Evolutionary conservation across 129 eudicot species (phyloP).

Genomic region (Silybum marianum): DNA sequence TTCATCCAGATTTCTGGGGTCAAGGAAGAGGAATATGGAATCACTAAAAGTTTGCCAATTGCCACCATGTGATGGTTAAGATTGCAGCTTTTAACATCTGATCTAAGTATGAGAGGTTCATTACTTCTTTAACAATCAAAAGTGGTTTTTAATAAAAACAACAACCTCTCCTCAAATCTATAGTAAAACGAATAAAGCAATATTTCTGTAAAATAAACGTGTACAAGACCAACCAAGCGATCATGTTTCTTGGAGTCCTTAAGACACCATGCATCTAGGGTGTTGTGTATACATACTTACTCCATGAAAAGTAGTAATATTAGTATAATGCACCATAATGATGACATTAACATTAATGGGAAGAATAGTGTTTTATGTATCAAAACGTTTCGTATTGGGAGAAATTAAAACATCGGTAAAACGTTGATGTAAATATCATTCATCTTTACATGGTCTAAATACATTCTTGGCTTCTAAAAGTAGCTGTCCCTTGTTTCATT

Average conservation of each 20-base stretch:
- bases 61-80: slow-evolving; percentile 28
- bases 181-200: not conserved
- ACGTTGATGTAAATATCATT: slow-evolving; percentile 16
- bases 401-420: slow-evolving; percentile 34
- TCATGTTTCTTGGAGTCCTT: not conserved
- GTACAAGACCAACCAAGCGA: not conserved
- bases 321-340: not conserved
- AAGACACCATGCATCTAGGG: not conserved
- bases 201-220: not conserved
- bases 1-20: not conserved
- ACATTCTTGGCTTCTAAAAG: slow-evolving; percentile 25
- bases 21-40: slow-evolving; percentile 1
- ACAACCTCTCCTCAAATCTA: not conserved
- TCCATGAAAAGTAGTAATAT: not conserved
- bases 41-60: not conserved
- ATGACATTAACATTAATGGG: not conserved
- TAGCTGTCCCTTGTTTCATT: slow-evolving; percentile 24
- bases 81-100: not conserved
- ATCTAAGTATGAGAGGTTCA: not conserved
- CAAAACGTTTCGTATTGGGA: slow-evolving; percentile 31
- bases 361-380: not conserved
- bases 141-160: not conserved
- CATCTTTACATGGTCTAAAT: slow-evolving; percentile 25
- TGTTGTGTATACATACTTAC: not conserved
- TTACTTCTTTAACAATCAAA: not conserved